These are phyloP conservation scores for Malus sieversii DNA, from an alignment of 306 rosid species.

Conservation along the genomic window DNA sequence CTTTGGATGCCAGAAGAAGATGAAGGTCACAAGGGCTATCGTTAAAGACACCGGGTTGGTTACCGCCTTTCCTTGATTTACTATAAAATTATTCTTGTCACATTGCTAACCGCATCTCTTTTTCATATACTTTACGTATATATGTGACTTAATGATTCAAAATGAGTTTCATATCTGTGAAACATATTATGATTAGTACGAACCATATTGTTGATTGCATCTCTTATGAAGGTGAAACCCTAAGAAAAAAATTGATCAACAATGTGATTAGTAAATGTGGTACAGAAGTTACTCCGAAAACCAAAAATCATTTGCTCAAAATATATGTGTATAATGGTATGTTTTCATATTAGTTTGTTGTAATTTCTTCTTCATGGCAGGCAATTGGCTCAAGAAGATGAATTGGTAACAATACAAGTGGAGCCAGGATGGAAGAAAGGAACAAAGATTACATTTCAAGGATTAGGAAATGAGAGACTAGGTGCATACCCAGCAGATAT, in stretches of 20 bases:
- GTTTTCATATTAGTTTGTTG: background rate
- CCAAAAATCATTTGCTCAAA: background rate
- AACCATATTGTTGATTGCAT: background rate
- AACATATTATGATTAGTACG: background rate
- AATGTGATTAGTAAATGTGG: background rate
- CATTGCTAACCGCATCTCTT: background rate
- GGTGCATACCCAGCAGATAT: constrained; percentile 48
- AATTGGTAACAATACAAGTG: constrained; percentile 50
- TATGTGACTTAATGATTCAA: background rate
- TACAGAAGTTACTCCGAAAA: background rate
- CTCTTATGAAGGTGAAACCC: background rate
- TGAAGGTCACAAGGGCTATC: constrained; percentile 58
- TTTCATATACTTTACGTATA: background rate
- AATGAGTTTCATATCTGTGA: background rate
- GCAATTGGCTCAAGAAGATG: constrained; percentile 49
- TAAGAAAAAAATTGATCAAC: background rate
- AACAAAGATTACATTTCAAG: constrained; percentile 74
- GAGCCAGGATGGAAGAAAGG: constrained; percentile 90
- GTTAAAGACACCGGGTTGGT: constrained; percentile 51
- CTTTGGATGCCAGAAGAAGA: constrained; percentile 64
- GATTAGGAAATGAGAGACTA: constrained; percentile 51
- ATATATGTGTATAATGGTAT: no score
- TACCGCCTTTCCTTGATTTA: background rate
- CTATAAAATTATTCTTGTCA: background rate
- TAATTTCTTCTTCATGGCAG: constrained; percentile 23